Evolutionary conservation across 1,284 basidiomycete species (phyloP).

Genomic region (Testicularia cyperi): DNA sequence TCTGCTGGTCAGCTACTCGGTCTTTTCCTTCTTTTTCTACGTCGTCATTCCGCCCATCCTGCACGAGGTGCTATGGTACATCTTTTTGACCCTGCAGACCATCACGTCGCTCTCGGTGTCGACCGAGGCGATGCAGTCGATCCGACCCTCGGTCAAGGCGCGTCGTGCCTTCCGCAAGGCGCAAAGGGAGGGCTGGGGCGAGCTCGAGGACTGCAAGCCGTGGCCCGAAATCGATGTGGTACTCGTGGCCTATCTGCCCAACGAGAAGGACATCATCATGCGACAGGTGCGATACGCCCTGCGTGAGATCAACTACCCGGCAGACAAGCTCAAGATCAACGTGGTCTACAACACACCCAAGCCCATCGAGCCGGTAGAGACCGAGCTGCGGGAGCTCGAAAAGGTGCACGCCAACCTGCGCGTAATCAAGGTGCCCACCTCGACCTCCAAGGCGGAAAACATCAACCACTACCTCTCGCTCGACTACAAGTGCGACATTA

Average conservation of each 20-base stretch:
- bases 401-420: constrained; percentile 27
- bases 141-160: constrained; percentile 41
- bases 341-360: constrained; percentile 53
- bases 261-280: constrained; percentile 53
- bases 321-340: constrained; percentile 45
- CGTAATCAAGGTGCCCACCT: constrained; percentile 50
- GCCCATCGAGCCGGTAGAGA: constrained; percentile 46
- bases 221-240: constrained; percentile 51
- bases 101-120: constrained; percentile 41
- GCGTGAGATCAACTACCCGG: constrained; percentile 49
- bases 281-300: constrained; percentile 46
- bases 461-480: constrained; percentile 51
- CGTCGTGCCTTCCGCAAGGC: constrained; percentile 39
- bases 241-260: constrained; percentile 52
- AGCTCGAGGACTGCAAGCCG: constrained; percentile 28
- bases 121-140: constrained; percentile 46
- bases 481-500: constrained; percentile 44
- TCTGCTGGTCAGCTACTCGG: constrained; percentile 26
- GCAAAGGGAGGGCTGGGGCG: constrained; percentile 36
- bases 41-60: constrained; percentile 37
- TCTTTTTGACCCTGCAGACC: constrained; percentile 39
- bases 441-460: constrained; percentile 51
- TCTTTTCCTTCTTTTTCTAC: constrained; percentile 45
- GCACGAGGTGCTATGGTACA: constrained; percentile 44
- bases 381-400: constrained; percentile 35